phyloP scores from a whole-genome alignment of 495 filamentous ascomycete genomes.

The Choiromyces venosus region DNA sequence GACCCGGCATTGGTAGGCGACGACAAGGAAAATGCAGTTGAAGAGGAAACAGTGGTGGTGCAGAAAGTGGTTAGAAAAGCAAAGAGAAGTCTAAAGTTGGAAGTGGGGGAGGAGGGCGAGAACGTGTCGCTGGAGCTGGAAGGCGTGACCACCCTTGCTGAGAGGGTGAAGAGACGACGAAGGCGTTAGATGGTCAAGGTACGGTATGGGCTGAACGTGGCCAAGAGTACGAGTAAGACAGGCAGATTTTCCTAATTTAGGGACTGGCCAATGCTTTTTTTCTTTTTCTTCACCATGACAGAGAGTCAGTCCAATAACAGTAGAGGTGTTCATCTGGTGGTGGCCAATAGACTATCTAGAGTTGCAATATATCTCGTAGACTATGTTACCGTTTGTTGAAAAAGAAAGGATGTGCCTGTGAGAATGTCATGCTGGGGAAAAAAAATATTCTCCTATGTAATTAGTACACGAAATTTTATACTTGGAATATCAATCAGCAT shows the following conservation, averaged over 20 bases:
- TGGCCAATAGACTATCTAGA: neutral
- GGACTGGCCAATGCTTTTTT: neutral
- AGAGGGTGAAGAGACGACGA: slow-evolving; percentile 36
- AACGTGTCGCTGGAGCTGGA: neutral
- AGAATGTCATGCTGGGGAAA: neutral
- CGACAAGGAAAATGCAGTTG: neutral
- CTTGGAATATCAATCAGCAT: neutral
- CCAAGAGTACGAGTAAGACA: neutral
- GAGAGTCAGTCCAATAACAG: neutral
- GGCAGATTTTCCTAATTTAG: neutral
- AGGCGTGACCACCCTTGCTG: slow-evolving; percentile 25
- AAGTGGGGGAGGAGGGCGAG: slow-evolving; percentile 3
- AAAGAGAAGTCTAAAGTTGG: slow-evolving; percentile 3
- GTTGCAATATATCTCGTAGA: neutral
- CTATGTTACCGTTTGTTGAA: neutral
- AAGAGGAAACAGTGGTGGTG: neutral
- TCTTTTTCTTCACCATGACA: neutral
- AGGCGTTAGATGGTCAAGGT: slow-evolving; percentile 14
- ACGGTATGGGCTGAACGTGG: neutral
- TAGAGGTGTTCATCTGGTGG: neutral
- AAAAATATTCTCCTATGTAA: neutral
- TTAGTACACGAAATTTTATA: neutral
- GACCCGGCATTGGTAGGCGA: neutral
- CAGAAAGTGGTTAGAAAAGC: neutral
- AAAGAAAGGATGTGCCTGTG: neutral